A percentile compares a stretch with the other conserved stretches of the same genome.
Conservation (phyloP, 2,329 filamentous ascomycete species). For the Neonectria punicea region DNA sequence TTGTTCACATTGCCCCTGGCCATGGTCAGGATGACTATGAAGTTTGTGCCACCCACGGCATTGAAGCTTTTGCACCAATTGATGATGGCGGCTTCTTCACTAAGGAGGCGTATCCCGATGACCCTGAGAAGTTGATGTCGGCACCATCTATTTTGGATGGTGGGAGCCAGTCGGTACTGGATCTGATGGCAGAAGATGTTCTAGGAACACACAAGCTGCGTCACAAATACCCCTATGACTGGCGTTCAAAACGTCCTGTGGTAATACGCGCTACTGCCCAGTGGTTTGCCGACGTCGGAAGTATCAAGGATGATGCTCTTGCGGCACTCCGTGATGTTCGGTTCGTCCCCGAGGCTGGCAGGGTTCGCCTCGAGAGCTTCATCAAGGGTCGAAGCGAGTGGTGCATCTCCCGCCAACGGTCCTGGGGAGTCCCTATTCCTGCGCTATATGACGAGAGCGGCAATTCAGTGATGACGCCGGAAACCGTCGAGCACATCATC, state of each 20-base stretch:
- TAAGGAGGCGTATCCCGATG: constrained; percentile 76
- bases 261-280: constrained; percentile 93
- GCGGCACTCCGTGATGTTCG: constrained; percentile 74
- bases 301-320: constrained; percentile 80
- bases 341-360: constrained; percentile 82
- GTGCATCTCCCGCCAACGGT: constrained; percentile 96
- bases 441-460: constrained; percentile 81
- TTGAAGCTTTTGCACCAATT: constrained; percentile 83
- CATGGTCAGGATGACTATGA: constrained; percentile 98
- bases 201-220: constrained; percentile 76
- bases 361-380: constrained; percentile 83
- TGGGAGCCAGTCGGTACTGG: constrained; percentile 76
- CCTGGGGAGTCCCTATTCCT: constrained; percentile 97
- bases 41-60: constrained; percentile 75
- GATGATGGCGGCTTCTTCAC: constrained; percentile 86
- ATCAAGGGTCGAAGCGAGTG: constrained; percentile 90
- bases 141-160: constrained; percentile 78
- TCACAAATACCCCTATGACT: constrained; percentile 98
- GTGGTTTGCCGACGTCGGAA: constrained; percentile 94
- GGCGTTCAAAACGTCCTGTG: constrained; percentile 93
- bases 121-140: constrained; percentile 70
- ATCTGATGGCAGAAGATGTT: constrained; percentile 73
- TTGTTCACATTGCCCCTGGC: constrained; percentile 95
- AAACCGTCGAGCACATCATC: constrained; percentile 87
- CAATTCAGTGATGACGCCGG: constrained; percentile 80